Evolutionary conservation across 2,329 filamentous ascomycete species (phyloP), one percentile per base, ranked within the genome.

Genomic region (Cytospora piceae): DNA sequence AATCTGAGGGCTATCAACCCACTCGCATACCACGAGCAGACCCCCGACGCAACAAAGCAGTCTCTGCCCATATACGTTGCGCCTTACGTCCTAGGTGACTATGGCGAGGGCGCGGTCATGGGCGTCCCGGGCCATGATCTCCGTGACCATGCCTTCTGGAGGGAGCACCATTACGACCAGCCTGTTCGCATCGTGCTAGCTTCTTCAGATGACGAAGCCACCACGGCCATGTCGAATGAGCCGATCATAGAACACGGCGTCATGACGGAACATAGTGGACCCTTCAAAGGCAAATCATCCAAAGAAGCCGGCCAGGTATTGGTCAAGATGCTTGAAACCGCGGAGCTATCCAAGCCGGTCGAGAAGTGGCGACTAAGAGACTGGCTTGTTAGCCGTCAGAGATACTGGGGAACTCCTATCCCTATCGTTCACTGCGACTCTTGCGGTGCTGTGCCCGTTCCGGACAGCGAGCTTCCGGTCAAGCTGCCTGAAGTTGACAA

Each of bases 361-460:
- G 87, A 91, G 66, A 91, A 87, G 68, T 96, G 92, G 92, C 87
- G 90, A 60, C 82, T 97, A 31, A 83, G 92, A 67, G 93, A 97
- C 77, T 97, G 93, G 93, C 81, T 97, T 64, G 90, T 97, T 72
- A 96, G 92, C 74, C 87, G 93, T n/a, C 93, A 97, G 76, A 83
- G 93, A 69, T 96, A 96, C 75, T 97, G 93, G 93, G 93, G 93
- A 17, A 87, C 93, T 0, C 93, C 93, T 0, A 96, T 97, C 61
- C 93, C 93, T 22, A 93, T 97, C 61, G 82, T 96, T 42, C 92
- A 97, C 77, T 96, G 93, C 73, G 75, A 78, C 22, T 82, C 82
- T 8, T 97, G 93, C 75, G 93, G 93, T 9, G 79, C 90, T 2
- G 91, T 96, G 1, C 89, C 92, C 1, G 93, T 96, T 0, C 91